A percentile compares a stretch with the other conserved stretches of the same genome.
phyloP scores from a whole-genome alignment of 345 rosid genomes.

The Lumnitzera littorea region DNA sequence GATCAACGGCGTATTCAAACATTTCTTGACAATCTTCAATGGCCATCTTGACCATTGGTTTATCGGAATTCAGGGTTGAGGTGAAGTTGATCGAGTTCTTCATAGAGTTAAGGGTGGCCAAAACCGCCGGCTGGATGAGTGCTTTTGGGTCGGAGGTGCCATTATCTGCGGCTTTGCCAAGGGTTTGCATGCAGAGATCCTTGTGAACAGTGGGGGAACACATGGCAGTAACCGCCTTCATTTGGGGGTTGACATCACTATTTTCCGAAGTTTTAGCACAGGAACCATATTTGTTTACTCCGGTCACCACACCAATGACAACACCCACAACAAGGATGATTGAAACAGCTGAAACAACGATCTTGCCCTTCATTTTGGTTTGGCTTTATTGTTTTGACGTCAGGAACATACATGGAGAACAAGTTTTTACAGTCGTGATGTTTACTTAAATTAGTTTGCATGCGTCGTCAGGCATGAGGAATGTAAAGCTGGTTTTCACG shows the following conservation, averaged over 20 bases:
- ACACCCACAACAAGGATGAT: constrained; percentile 39
- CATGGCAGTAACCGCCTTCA: constrained; percentile 29
- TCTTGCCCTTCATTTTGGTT: constrained; percentile 21
- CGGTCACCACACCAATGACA: constrained; percentile 27
- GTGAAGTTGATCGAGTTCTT: constrained; percentile 34
- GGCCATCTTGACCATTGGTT: constrained; percentile 12
- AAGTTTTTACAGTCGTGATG: too few species aligned
- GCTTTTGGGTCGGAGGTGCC: constrained; percentile 41
- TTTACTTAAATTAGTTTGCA: too few species aligned
- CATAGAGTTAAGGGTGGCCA: constrained; percentile 29
- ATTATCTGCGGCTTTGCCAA: constrained; percentile 20
- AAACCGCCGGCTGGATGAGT: constrained; percentile 28
- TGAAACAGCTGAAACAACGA: constrained; percentile 29
- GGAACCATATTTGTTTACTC: constrained; percentile 1
- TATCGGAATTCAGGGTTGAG: constrained; percentile 8
- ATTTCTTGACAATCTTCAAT: constrained; percentile 39
- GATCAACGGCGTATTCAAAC: constrained; percentile 19
- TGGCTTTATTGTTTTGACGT: too few species aligned
- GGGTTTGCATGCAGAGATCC: constrained; percentile 43
- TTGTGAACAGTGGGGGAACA: constrained; percentile 40
- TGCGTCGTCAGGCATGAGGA: too few species aligned
- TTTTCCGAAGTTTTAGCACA: not conserved
- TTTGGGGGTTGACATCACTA: constrained; percentile 13
- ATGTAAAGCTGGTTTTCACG: too few species aligned
- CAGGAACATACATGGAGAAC: too few species aligned